These are phyloP conservation scores for Cupressus sempervirens DNA, from an alignment of 75 land plant species.

Conservation along the genomic window DNA sequence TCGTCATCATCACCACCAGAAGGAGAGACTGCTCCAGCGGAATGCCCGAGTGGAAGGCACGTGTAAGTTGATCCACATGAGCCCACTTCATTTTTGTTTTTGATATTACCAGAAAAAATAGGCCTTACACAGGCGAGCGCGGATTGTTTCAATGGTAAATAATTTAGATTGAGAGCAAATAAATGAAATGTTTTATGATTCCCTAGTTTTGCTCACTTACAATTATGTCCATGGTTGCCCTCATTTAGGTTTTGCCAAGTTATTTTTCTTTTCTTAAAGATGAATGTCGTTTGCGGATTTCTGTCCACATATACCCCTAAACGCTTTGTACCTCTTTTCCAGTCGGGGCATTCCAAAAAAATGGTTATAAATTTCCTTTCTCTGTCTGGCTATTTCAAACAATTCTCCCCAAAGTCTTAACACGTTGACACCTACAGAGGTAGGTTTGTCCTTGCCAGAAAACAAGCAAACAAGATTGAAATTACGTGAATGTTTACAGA, in stretches of 20 bases:
- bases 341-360: background rate
- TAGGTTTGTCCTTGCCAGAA: background rate
- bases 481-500: background rate
- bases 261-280: background rate
- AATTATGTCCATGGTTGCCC: background rate
- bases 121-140: background rate
- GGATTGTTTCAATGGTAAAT: background rate
- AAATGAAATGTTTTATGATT: background rate
- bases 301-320: background rate
- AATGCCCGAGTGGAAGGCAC: background rate
- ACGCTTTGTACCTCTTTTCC: background rate
- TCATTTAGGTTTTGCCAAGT: background rate
- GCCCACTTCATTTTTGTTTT: slow-evolving; percentile 1
- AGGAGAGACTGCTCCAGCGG: background rate
- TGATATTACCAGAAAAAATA: background rate
- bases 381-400: background rate
- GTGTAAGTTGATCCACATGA: background rate
- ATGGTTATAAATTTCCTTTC: background rate
- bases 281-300: background rate
- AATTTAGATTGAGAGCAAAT: background rate
- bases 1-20: background rate
- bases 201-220: background rate
- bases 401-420: background rate
- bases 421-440: background rate
- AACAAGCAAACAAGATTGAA: background rate